Base-by-base conservation (phyloP, 495 filamentous ascomycete genomes). In the Copromyces sp. region DNA sequence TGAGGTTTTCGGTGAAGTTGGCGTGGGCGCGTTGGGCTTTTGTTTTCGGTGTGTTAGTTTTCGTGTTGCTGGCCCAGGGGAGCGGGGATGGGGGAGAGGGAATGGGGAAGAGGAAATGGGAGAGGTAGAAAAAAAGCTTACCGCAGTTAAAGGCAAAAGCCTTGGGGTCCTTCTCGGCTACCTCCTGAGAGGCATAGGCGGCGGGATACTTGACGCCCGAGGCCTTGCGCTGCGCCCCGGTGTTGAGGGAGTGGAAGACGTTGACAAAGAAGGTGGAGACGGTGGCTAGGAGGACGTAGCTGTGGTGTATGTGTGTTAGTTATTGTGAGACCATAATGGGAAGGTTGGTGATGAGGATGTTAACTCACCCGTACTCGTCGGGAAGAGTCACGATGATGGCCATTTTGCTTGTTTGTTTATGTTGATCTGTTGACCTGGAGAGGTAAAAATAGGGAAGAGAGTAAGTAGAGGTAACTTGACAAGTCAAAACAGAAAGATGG, bases 1-100 rank as follows among this genome's bases (percentile, higher is more conserved):
- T 76, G 20, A 88, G 79, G 78, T 91, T 90, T 81, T 94, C 92
- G 68, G 88, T 83, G 81, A 87, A 93, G 81, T 93, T 92, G 74
- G 81, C 77, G 83, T 94, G 92, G 6, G 91, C 89, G 70, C 91
- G 88, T 80, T 94, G 92, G 47, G 90, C 89, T 82, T 69, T 61
- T 20, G 41, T 37, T 65, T 80, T 35, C 29, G 32, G n/a, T 7
- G 29, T 71, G 44, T 70, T 85, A 87, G 77, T 87, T 65, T 68
- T 12, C 44, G 29, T 47, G 65, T 37, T 24, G 24, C 35, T 37
- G 35, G 35, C 35, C 35, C 35, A 37, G 35, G 35, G 35, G 35
- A 37, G 35, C 3, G 35, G 35, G 35, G 35, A 37, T 1, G 24
- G 24, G 24, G 24, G 24, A 37, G 35, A 37, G 35, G 35, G 35